Percentiles rank a stretch among this genome's conserved stretches.
Evolutionary conservation across 768 basidiomycete genomes (phyloP).

Genomic region (Megacollybia marginata): DNA sequence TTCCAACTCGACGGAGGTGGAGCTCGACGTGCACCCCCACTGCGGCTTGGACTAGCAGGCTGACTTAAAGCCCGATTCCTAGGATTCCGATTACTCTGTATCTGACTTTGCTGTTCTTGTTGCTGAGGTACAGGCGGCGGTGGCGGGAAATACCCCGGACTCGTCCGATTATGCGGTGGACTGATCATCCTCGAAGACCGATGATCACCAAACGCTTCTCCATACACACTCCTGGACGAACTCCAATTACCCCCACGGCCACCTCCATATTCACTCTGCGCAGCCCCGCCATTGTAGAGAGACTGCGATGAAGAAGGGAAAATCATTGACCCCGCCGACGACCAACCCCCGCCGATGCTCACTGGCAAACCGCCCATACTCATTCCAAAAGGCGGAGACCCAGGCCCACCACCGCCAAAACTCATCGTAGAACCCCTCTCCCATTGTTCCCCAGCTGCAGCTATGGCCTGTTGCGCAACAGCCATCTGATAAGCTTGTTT

Average conservation of each 20-base stretch:
- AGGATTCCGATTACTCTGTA: constrained; percentile 15
- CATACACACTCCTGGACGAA: constrained; percentile 63
- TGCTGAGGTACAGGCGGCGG: constrained; percentile 27
- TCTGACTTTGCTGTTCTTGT: background rate
- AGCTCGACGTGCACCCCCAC: constrained; percentile 18
- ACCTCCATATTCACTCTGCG: constrained; percentile 61
- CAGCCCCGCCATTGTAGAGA: constrained; percentile 51
- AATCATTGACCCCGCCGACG: constrained; percentile 33
- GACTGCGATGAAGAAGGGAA: constrained; percentile 45
- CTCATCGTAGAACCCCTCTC: constrained; percentile 63
- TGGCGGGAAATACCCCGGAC: constrained; percentile 36
- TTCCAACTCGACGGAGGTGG: constrained; percentile 64
- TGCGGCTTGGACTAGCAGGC: constrained; percentile 28
- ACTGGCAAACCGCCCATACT: constrained; percentile 29
- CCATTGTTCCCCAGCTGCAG: constrained; percentile 86
- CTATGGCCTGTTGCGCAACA: constrained; percentile 86
- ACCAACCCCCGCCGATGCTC: constrained; percentile 39
- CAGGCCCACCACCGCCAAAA: constrained; percentile 32
- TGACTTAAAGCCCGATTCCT: constrained; percentile 33
- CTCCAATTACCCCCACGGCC: constrained; percentile 39
- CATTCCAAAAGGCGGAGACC: constrained; percentile 24
- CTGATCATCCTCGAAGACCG: constrained; percentile 6
- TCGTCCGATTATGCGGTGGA: constrained; percentile 17
- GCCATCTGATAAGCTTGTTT: constrained; percentile 90
- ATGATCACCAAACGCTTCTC: constrained; percentile 46